Base-by-base conservation (phyloP, 495 filamentous ascomycete species). In the Viridothelium virens region DNA sequence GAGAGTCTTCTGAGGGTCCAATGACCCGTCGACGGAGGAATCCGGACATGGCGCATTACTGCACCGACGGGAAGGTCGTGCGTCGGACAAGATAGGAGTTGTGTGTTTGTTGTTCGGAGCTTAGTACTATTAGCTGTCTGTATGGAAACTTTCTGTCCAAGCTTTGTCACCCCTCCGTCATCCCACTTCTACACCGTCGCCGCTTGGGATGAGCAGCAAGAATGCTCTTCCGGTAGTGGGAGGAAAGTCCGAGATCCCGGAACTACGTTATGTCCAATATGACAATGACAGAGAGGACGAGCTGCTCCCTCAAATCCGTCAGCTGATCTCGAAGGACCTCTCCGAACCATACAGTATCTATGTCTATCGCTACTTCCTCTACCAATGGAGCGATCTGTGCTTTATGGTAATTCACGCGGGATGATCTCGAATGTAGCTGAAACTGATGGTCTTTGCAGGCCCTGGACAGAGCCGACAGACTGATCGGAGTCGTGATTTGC, bases 301-400 rank as follows among this genome's bases (percentile, higher is more conserved):
- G 61, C 96, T 94, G 70, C 86, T 97, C 56, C 85, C 91, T 56
- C 84, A 90, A 33, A 97, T 99, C 78, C 85, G 95, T 63, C 85
- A 91, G 65, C 77, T 99, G 72, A 99, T 99, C 74, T 96, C 92
- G 37, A 94, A 93, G 67, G 95, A 97, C 74, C 85, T 99, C 37
- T 97, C 93, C 66, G 95, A 99, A 74, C 95, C 95, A 1, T 99
- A 99, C 78, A 97, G 94, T 78, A 97, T 99, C 74, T 99, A 97
- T 78, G 95, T 99, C 62, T 99, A 97, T 79, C 86, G 95, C 37
- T 99, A 97, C 79, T 99, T 99, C 73, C 81, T 99, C 18, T 97
- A 94, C 75, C 91, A 97, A 86, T 99, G 95, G 95, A 91, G 90
- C 25, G 87, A 97, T 70, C 80, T 99, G 31, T 97, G 95, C 73